These are phyloP conservation scores for Adansonia rubrostipa DNA, from an alignment of 441 rosid species.

Conservation along the genomic window DNA sequence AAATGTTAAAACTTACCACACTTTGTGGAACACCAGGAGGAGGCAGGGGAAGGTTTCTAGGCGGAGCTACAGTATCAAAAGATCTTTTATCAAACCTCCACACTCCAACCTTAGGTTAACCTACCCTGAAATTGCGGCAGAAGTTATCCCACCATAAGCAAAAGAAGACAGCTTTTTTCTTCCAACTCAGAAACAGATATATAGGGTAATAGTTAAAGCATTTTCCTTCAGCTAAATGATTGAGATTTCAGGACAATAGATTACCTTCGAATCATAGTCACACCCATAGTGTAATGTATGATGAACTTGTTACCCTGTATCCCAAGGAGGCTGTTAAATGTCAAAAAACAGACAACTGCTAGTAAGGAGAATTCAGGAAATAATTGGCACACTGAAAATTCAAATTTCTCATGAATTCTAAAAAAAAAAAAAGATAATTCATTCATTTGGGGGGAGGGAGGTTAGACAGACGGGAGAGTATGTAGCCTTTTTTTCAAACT, in stretches of 20 bases:
- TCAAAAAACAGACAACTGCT: constrained; percentile 32
- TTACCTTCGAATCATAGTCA: constrained; percentile 22
- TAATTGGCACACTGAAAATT: constrained; percentile 11
- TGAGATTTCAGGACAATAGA: not conserved
- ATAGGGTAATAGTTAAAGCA: not conserved
- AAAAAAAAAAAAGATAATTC: not conserved
- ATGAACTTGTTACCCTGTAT: constrained; percentile 82
- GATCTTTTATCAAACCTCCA: constrained; percentile 97
- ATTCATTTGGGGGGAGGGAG: not conserved
- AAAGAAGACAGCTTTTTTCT: not conserved
- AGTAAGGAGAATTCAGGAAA: constrained; percentile 15
- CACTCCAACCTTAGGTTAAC: constrained; percentile 47
- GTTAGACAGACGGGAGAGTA: not conserved
- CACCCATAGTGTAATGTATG: constrained; percentile 96
- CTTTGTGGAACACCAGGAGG: constrained; percentile 91
- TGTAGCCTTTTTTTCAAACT: not conserved
- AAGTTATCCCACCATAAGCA: not conserved
- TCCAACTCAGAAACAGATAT: not conserved
- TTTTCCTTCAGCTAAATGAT: not conserved
- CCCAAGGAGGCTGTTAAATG: constrained; percentile 90
- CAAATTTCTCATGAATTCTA: not conserved
- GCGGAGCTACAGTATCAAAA: constrained; percentile 58
- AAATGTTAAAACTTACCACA: constrained; percentile 66
- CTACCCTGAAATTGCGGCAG: constrained; percentile 59
- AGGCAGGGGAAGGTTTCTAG: constrained; percentile 84